These are phyloP conservation scores for Nannizziopsis barbatae DNA, from an alignment of 2,329 filamentous ascomycete genomes.

Conservation along the genomic window DNA sequence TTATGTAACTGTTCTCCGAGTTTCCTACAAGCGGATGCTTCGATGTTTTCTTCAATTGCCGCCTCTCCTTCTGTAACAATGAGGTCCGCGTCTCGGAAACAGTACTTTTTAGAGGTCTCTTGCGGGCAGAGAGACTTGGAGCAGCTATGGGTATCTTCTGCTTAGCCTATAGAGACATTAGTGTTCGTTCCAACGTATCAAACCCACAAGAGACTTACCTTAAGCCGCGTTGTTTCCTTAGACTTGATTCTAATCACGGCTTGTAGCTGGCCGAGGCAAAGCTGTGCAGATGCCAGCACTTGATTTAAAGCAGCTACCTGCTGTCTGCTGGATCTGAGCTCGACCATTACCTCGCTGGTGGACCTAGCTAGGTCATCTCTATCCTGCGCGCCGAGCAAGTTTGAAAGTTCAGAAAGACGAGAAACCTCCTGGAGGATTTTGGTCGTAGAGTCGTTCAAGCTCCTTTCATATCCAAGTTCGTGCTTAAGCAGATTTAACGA, in stretches of 20 bases:
- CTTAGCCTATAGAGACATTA: not conserved
- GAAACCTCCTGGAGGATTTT: slow-evolving; percentile 4
- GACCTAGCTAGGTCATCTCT: slow-evolving; percentile 1
- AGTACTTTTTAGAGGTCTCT: not conserved
- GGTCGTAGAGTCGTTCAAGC: not conserved
- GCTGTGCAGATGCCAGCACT: not conserved
- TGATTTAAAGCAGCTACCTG: not conserved
- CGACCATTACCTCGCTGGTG: not conserved
- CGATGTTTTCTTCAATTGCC: no score
- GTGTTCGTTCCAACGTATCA: not conserved
- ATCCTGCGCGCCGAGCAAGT: slow-evolving; percentile 9
- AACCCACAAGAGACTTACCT: slow-evolving; percentile 32
- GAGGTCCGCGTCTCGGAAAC: not conserved
- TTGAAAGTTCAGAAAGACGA: slow-evolving; percentile 4
- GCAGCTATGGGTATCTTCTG: not conserved
- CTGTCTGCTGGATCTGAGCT: not conserved
- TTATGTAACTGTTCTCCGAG: no score
- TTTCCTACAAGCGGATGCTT: no score
- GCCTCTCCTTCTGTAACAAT: no score
- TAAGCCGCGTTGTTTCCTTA: slow-evolving; percentile 46
- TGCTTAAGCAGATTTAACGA: not conserved
- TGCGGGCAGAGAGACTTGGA: not conserved
- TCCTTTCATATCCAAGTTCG: slow-evolving; percentile 8
- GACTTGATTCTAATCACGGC: slow-evolving; percentile 36
- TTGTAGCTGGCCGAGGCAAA: slow-evolving; percentile 14